Conservation (phyloP, 768 basidiomycete genomes). For the Crassisporium funariophilum region DNA sequence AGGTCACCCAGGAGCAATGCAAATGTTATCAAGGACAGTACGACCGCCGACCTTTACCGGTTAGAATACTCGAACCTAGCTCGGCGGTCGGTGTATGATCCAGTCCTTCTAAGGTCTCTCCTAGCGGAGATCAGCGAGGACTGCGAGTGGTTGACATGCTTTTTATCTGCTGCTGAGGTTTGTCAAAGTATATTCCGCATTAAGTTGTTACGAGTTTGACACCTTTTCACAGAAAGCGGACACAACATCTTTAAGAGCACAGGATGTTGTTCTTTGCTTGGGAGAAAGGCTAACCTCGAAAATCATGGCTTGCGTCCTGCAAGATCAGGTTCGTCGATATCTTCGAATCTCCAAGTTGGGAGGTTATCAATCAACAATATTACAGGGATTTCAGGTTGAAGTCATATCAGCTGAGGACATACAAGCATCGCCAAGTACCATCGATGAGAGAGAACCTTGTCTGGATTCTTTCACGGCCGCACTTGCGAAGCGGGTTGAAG, state of each 20-base stretch:
- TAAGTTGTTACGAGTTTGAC: slow-evolving; percentile 15
- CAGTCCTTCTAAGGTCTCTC: slow-evolving; percentile 62
- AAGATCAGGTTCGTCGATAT: slow-evolving; percentile 63
- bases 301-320: slow-evolving; percentile 76
- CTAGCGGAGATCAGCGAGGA: slow-evolving; percentile 80
- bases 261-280: slow-evolving; percentile 86
- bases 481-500: slow-evolving; percentile 68
- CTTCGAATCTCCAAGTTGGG: background rate
- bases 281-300: slow-evolving; percentile 86
- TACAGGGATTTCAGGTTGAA: slow-evolving; percentile 86
- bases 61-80: too few relatives aligned
- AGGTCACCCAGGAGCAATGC: background rate
- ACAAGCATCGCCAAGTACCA: slow-evolving; percentile 57
- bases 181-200: slow-evolving; percentile 33
- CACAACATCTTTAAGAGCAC: slow-evolving; percentile 83
- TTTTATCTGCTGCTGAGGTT: slow-evolving; percentile 83
- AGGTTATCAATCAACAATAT: background rate
- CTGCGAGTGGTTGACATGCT: slow-evolving; percentile 77
- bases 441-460: slow-evolving; percentile 42
- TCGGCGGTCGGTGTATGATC: slow-evolving; percentile 31
- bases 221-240: slow-evolving; percentile 79
- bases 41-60: background rate
- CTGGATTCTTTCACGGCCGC: slow-evolving; percentile 82
- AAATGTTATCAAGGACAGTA: background rate
- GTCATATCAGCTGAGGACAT: slow-evolving; percentile 85